Conservation (phyloP, 371 early-diverging fungal species). For the Mucor irregularis region DNA sequence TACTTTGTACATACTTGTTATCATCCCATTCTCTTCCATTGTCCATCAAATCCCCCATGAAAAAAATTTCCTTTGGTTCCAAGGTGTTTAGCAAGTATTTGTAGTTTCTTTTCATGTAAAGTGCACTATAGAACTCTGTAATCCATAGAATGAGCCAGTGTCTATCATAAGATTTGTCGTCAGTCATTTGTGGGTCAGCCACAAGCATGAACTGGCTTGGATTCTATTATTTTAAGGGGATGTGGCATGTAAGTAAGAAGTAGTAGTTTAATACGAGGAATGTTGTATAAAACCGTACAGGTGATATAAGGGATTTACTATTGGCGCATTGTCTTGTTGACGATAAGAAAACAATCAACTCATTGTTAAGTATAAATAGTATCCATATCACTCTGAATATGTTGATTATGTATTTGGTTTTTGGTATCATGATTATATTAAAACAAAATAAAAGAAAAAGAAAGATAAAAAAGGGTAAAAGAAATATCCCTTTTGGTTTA, state of each 20-base stretch:
- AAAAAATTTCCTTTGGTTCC: slow-evolving; percentile 66
- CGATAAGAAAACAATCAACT: slow-evolving; percentile 6
- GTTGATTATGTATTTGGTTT: slow-evolving; percentile 4
- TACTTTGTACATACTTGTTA: slow-evolving; percentile 28
- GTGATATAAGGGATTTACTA: neutral
- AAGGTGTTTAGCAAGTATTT: slow-evolving; percentile 40
- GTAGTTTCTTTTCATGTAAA: slow-evolving; percentile 85
- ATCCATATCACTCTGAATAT: slow-evolving; percentile 12
- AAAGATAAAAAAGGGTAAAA: neutral
- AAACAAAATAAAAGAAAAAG: neutral
- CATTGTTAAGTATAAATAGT: slow-evolving; percentile 7
- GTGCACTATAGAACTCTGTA: slow-evolving; percentile 78
- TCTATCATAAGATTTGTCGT: slow-evolving; percentile 77
- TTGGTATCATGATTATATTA: neutral
- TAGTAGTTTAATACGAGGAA: no score
- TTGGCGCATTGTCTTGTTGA: slow-evolving; percentile 5
- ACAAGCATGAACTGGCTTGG: slow-evolving; percentile 46
- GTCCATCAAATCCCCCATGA: slow-evolving; percentile 90
- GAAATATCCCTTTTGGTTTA: no score
- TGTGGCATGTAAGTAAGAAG: no score
- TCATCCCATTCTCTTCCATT: slow-evolving; percentile 84
- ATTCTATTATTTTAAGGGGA: no score
- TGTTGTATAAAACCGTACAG: no score
- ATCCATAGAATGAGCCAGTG: slow-evolving; percentile 50
- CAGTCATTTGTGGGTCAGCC: slow-evolving; percentile 94